phyloP scores from a whole-genome alignment of 192 early-diverging fungal genomes.

The Gorgonomyces haynaldii region DNA sequence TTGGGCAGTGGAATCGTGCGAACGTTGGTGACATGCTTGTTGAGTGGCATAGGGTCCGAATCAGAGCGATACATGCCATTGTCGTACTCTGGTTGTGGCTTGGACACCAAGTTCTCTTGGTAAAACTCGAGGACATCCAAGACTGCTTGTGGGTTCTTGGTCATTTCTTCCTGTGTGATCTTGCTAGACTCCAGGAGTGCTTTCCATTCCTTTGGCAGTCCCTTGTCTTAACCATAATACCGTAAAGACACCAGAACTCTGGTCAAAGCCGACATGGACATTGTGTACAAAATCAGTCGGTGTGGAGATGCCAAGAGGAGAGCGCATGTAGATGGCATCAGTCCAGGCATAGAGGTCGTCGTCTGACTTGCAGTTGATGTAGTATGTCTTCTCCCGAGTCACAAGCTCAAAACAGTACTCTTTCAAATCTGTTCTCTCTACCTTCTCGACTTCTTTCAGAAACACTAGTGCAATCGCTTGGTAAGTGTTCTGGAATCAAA shows the following conservation, averaged over 20 bases:
- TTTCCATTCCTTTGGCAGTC: conserved; percentile 93
- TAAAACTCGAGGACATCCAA: conserved; percentile 97
- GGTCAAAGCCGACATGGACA: conserved; percentile 57
- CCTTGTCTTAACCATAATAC: too few species aligned
- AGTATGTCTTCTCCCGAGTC: conserved; percentile 89
- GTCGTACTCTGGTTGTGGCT: conserved; percentile 24
- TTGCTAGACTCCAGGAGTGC: conserved; percentile 82
- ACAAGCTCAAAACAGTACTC: conserved; percentile 88
- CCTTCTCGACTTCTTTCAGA: conserved; percentile 81
- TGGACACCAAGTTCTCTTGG: conserved; percentile 56
- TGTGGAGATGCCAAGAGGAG: conserved; percentile 66
- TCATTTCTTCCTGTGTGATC: conserved; percentile 95
- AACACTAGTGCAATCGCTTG: conserved; percentile 84
- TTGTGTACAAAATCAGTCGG: conserved; percentile 82
- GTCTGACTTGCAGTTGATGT: conserved; percentile 84
- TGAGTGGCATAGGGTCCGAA: not conserved
- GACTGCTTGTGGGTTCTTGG: conserved; percentile 96
- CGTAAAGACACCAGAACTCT: conserved; percentile 35
- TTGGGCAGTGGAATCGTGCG: not conserved
- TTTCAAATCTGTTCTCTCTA: conserved; percentile 81
- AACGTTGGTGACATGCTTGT: not conserved
- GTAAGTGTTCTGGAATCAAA: conserved; percentile 50
- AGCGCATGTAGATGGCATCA: conserved; percentile 36
- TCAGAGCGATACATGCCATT: not conserved
- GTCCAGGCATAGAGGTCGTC: conserved; percentile 98